A percentile compares a stretch with the other conserved stretches of the same genome.
Evolutionary conservation across 2,329 filamentous ascomycete species (phyloP).

Genomic region (Alternaria gaisen): DNA sequence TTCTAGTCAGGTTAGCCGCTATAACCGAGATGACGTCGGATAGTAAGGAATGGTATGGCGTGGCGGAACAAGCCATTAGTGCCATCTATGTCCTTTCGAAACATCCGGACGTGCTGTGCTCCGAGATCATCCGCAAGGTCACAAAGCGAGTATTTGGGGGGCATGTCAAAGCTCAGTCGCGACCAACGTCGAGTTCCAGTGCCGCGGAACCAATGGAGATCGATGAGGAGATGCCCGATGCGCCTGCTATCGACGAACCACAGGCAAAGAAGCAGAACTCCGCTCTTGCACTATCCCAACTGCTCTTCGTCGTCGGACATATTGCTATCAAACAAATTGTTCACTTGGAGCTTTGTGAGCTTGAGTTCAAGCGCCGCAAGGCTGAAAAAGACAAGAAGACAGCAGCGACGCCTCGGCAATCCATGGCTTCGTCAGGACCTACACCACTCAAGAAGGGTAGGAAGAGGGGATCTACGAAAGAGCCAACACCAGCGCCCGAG

Average conservation of each 20-base stretch:
- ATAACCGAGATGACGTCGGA: slow-evolving; percentile 87
- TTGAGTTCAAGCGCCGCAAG: slow-evolving; percentile 97
- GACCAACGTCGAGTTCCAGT: slow-evolving; percentile 45
- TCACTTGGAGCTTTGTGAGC: slow-evolving; percentile 94
- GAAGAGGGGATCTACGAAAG: slow-evolving; percentile 51
- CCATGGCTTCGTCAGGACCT: slow-evolving; percentile 34
- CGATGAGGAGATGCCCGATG: slow-evolving; percentile 32
- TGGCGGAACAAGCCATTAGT: slow-evolving; percentile 94
- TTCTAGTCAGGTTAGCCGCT: slow-evolving; percentile 79
- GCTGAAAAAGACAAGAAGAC: slow-evolving; percentile 80
- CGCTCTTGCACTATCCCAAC: slow-evolving; percentile 81
- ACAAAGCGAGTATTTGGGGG: slow-evolving; percentile 81
- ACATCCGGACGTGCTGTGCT: slow-evolving; percentile 92
- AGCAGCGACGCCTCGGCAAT: slow-evolving; percentile 45
- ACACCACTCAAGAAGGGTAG: slow-evolving; percentile 53
- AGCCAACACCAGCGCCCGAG: slow-evolving; percentile 60
- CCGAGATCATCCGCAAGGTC: slow-evolving; percentile 87
- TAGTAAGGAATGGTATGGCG: slow-evolving; percentile 91
- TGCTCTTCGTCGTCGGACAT: slow-evolving; percentile 94
- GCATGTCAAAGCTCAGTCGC: slow-evolving; percentile 52
- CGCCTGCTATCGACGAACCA: slow-evolving; percentile 37
- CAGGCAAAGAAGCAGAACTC: slow-evolving; percentile 66
- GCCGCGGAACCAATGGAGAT: slow-evolving; percentile 36
- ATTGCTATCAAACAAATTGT: slow-evolving; percentile 99
- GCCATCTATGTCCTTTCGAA: slow-evolving; percentile 95